Base-by-base conservation (phyloP, 495 filamentous ascomycete genomes). In the Aspergillus ellipticus region DNA sequence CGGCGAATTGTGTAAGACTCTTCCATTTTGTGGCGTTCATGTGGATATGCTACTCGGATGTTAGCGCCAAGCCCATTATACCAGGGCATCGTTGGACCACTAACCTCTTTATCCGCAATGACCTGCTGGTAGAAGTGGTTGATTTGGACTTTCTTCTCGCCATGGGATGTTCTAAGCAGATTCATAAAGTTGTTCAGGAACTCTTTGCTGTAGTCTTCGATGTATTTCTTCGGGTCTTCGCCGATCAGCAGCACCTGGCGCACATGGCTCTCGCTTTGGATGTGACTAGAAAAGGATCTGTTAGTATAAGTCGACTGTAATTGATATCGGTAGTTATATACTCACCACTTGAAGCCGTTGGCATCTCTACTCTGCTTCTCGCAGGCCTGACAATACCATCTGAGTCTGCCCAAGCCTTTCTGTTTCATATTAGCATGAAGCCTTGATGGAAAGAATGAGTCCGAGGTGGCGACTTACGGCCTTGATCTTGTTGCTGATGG, bases 81-180 rank as follows among this genome's bases (percentile, higher is more conserved):
- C n/a, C 37, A 31, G 42, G 29, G 9, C 24, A 28, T 8, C 24
- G n/a, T 16, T 4, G 6, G 33, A 51, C 10, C 28, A 66, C 63
- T 59, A 20, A 69, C 66, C 35, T 59, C 49, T 31, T 74, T 74
- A 51, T 78, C 72, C 1, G 66, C 63, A 51, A 78, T 74, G 46
- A 68, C 89, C 78, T 90, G 85, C 69, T 97, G 89, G 67, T 99
- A 99, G 66, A 96, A 97, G 49, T 89, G 85, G 57, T 97, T 97
- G 6, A 90, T 79, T 28, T 90, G 79, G 2, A 97, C 82, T 50
- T 81, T 75, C 74, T 97, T 97, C 66, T 92, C 88, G 37, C 90
- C 89, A 58, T 98, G 95, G 0, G 80, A 78, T 1, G 92, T 95
- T 43, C 81, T 76, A 9, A 98, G 74, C 4, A 88, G 76, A 54